Percentiles rank a stretch among this genome's conserved stretches.
Evolutionary conservation across 208 protist genomes (phyloP).

Genomic region (Trypanosomatidae sp.): DNA sequence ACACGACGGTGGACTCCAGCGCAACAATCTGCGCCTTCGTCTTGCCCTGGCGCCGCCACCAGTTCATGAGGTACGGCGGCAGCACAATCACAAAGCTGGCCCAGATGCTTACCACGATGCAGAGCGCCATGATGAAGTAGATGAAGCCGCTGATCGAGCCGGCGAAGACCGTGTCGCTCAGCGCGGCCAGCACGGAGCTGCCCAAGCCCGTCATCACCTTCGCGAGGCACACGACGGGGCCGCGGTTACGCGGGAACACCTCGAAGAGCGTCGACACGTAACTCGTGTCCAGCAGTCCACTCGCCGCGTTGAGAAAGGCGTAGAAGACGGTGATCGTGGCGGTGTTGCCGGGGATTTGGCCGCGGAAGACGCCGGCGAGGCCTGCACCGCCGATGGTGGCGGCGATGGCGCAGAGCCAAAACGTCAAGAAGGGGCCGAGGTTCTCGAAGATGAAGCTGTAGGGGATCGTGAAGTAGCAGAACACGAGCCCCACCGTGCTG

Average conservation of each 20-base stretch:
- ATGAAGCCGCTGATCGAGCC: too few species aligned
- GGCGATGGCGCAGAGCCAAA: slow-evolving; percentile 33
- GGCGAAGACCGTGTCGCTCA: slow-evolving; percentile 50
- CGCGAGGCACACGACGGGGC: slow-evolving; percentile 57
- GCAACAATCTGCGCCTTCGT: slow-evolving; percentile 36
- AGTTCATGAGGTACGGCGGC: slow-evolving; percentile 68
- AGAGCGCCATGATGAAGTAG: slow-evolving; percentile 48
- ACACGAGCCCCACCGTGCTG: slow-evolving; percentile 73
- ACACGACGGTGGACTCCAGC: slow-evolving; percentile 25
- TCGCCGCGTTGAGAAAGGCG: slow-evolving; percentile 51
- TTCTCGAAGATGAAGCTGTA: slow-evolving; percentile 70
- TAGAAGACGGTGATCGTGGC: slow-evolving; percentile 60
- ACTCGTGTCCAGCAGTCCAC: slow-evolving; percentile 46
- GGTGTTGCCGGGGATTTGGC: slow-evolving; percentile 47
- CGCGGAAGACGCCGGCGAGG: slow-evolving; percentile 38
- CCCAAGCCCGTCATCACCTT: slow-evolving; percentile 80
- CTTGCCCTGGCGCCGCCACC: slow-evolving; percentile 55
- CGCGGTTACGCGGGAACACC: slow-evolving; percentile 67
- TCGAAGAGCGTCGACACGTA: slow-evolving; percentile 61
- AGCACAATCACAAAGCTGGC: slow-evolving; percentile 47
- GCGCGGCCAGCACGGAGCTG: slow-evolving; percentile 46
- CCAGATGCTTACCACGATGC: slow-evolving; percentile 40
- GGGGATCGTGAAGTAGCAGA: slow-evolving; percentile 65
- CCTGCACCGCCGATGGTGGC: slow-evolving; percentile 41
- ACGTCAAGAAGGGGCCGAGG: slow-evolving; percentile 48